These are phyloP conservation scores for Colletotrichum sidae DNA, from an alignment of 2,329 filamentous ascomycete species.

Conservation along the genomic window DNA sequence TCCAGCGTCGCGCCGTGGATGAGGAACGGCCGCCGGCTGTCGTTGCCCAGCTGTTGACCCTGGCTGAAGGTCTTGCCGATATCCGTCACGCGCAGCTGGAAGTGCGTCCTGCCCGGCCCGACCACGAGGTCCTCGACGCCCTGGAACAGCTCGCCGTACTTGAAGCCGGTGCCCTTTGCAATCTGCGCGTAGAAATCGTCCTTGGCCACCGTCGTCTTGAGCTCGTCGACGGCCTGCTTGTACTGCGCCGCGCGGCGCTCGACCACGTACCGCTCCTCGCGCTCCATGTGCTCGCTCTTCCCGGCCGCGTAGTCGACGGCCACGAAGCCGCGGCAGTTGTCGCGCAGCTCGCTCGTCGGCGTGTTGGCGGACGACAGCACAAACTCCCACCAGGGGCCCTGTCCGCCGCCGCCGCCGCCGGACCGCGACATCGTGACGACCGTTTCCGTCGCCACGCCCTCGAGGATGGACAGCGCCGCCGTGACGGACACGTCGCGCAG, in stretches of 20 bases:
- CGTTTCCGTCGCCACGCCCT: conserved; percentile 30
- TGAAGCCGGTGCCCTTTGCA: neutral
- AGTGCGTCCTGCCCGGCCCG: conserved; percentile 7
- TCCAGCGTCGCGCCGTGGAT: conserved; percentile 8
- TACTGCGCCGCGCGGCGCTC: conserved; percentile 2
- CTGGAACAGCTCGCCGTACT: conserved; percentile 7
- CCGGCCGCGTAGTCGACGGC: conserved; percentile 15
- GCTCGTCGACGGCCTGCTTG: neutral
- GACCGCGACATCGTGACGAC: conserved; percentile 13
- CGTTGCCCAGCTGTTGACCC: neutral
- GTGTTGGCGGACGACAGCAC: conserved; percentile 12
- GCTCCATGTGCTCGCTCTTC: conserved; percentile 12
- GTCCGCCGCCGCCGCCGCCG: neutral
- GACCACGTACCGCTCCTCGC: conserved; percentile 1
- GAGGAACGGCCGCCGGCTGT: conserved; percentile 2
- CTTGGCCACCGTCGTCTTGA: neutral
- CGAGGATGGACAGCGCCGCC: neutral
- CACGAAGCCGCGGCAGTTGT: conserved; percentile 21
- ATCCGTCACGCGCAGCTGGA: neutral
- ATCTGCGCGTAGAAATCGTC: conserved; percentile 9
- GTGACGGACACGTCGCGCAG: neutral
- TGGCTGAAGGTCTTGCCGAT: conserved; percentile 6
- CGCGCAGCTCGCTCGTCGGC: neutral
- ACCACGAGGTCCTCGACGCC: conserved; percentile 1
- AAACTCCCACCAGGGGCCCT: conserved; percentile 24